phyloP scores from a whole-genome alignment of 2,329 filamentous ascomycete genomes.

The Eutypa lata region DNA sequence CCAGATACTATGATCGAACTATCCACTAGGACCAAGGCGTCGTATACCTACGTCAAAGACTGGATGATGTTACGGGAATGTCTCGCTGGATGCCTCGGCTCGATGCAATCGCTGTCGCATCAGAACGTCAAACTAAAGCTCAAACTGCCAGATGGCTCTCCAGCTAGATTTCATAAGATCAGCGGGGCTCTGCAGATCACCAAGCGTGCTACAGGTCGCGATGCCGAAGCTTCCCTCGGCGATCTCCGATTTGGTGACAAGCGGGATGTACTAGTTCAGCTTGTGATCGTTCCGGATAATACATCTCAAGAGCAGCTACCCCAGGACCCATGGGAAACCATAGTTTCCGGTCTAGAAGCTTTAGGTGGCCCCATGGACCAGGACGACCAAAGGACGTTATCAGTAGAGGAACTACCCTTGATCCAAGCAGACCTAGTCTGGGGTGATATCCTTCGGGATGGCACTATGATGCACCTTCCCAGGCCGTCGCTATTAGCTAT shows the following conservation, averaged over 20 bases:
- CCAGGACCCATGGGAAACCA: conserved; percentile 94
- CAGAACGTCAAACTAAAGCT: conserved; percentile 97
- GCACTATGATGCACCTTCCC: conserved; percentile 78
- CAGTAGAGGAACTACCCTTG: conserved; percentile 90
- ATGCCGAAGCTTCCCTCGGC: conserved; percentile 88
- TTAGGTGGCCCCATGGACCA: conserved; percentile 83
- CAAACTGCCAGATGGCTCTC: conserved; percentile 89
- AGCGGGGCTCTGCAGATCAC: conserved; percentile 94
- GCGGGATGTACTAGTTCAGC: conserved; percentile 85
- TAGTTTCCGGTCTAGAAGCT: conserved; percentile 92
- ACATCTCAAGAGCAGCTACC: conserved; percentile 78
- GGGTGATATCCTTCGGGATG: conserved; percentile 89
- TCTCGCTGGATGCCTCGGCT: conserved; percentile 85
- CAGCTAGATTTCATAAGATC: conserved; percentile 98
- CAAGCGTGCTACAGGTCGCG: conserved; percentile 89
- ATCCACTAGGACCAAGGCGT: conserved; percentile 91
- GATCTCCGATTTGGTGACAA: conserved; percentile 96
- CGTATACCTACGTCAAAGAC: conserved; percentile 97
- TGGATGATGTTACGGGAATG: conserved; percentile 99
- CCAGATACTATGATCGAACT: conserved; percentile 98
- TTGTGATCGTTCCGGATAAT: conserved; percentile 87
- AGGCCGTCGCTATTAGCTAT: conserved; percentile 90
- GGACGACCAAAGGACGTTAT: conserved; percentile 78
- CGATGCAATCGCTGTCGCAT: conserved; percentile 91
- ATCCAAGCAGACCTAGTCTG: conserved; percentile 93